A percentile compares a stretch with the other conserved stretches of the same genome.
Evolutionary conservation across 2,329 filamentous ascomycete genomes (phyloP).

Genomic region (Neodidymelliopsis sp.): DNA sequence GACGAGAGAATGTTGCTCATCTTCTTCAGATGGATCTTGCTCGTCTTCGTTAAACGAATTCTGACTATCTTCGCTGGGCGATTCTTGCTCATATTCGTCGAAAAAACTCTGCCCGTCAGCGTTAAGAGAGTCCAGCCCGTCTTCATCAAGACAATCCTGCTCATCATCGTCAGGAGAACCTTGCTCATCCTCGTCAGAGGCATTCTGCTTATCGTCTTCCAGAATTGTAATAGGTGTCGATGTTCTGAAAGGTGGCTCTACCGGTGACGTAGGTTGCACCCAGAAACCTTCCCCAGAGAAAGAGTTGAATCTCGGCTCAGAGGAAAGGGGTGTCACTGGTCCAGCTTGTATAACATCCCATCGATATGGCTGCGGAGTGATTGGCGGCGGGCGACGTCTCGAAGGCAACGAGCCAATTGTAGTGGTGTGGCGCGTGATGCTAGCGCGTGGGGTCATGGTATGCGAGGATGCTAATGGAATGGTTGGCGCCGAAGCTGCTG

Average conservation of each 20-base stretch:
- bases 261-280: conserved; percentile 15
- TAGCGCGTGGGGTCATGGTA: background rate
- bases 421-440: conserved; percentile 1
- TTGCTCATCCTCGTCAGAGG: background rate
- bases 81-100: no score
- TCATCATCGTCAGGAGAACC: background rate
- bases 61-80: no score
- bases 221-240: background rate
- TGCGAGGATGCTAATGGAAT: background rate
- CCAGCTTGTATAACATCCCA: conserved; percentile 24
- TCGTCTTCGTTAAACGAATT: no score
- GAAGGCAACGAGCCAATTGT: background rate
- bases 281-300: conserved; percentile 29
- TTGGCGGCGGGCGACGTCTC: background rate
- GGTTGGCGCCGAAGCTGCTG: conserved; percentile 1
- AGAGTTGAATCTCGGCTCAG: conserved; percentile 23
- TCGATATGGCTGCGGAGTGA: conserved; percentile 19
- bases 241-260: conserved; percentile 3
- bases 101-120: no score
- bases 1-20: background rate
- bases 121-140: no score
- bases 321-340: conserved; percentile 23
- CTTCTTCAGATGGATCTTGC: no score
- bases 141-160: no score
- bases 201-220: no score